These are phyloP conservation scores for Pseudoscleropodium purum DNA, from an alignment of 225 moss, liverwort and hornwort genomes.

Conservation along the genomic window DNA sequence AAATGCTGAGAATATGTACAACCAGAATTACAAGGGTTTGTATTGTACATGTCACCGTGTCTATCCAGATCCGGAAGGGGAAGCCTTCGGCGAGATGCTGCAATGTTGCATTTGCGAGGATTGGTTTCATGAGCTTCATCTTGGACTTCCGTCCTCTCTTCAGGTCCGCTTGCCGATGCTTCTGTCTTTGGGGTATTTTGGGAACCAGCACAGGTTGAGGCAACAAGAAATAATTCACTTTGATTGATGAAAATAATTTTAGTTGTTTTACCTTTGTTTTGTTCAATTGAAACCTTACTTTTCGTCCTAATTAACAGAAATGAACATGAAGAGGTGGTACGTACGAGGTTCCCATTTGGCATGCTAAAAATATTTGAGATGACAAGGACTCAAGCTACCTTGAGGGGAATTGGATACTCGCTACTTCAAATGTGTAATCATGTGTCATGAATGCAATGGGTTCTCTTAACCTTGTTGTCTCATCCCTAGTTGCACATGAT, in stretches of 20 bases:
- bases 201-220: neutral
- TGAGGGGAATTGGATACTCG: neutral
- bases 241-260: neutral
- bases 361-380: neutral
- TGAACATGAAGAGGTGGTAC: neutral
- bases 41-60: slow-evolving; percentile 77
- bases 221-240: neutral
- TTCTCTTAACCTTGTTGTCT: neutral
- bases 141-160: slow-evolving; percentile 45
- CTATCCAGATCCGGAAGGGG: slow-evolving; percentile 59
- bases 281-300: neutral
- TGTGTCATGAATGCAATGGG: neutral
- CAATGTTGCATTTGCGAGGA: slow-evolving; percentile 95
- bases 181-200: neutral
- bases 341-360: neutral
- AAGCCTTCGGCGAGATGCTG: slow-evolving; percentile 71
- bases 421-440: neutral
- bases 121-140: slow-evolving; percentile 87
- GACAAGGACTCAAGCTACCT: neutral
- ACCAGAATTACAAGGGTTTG: slow-evolving; percentile 73
- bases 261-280: neutral
- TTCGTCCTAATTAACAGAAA: neutral
- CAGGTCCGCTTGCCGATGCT: slow-evolving; percentile 23
- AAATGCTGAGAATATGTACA: slow-evolving; percentile 56
- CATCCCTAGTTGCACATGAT: neutral